Evolutionary conservation across 805 yeast genomes (phyloP), one percentile per base, ranked within the genome.

Genomic region (Metschnikowia cubensis): DNA sequence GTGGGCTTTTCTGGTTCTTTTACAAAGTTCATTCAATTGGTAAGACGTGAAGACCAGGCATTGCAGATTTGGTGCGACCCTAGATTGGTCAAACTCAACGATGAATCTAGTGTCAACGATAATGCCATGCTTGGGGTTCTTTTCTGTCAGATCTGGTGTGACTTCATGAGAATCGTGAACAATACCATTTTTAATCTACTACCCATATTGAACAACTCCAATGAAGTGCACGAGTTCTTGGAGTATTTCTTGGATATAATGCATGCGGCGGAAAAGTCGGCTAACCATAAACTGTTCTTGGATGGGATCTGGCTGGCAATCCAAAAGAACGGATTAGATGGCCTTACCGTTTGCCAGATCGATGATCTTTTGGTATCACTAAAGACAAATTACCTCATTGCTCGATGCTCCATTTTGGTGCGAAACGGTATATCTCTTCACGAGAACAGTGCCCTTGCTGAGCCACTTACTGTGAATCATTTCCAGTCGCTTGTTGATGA

Each of bases 11-110:
- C 66, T 3, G 15, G 35, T 7, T 42, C 64, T 6, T 59, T 67
- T 35, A 53, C 57, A 18, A 36, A 53, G 14, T 47, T 69, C n/a
- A 42, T 69, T 21, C 55, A 51, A 8, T 34, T 58, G 7, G 41
- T 63, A 8, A 49, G 47, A 17, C 51, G 48, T 8, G 54, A 53
- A 7, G 58, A 52, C 14, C 25, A 50, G 2, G 50, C 45, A 6
- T 39, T 65, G 8, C 67, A 61, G 34, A 45, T 71, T 2, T 72
- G 75, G 75, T 62, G 62, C 34, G 68, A 69, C 48, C 77, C 77
- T 0, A 55, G 61, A 6, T 56, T 53, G 17, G 59, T 72, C 1
- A 39, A 33, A 2, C 55, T 67, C 40, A 46, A 49, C 20, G 61
- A 51, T 7, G 46, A 56, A 15, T 59, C 51, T 6, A 42, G 60